Conservation (phyloP, 176 grass and related monocot genomes). For the Musa schizocarpa region DNA sequence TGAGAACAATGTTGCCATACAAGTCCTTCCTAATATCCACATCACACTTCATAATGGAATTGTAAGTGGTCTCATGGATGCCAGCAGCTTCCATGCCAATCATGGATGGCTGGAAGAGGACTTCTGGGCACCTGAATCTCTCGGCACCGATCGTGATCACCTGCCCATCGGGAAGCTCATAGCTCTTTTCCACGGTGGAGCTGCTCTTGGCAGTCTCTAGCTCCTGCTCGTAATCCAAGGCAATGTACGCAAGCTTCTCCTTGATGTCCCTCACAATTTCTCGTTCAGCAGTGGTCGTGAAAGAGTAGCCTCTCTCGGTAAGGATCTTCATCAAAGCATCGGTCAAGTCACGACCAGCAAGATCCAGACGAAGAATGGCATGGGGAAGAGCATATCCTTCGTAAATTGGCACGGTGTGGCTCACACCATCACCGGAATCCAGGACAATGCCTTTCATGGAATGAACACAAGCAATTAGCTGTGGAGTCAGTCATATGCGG, state of each 20-base stretch:
- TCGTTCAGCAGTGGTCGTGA: not conserved
- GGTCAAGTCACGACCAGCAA: not conserved
- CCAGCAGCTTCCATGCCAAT: not conserved
- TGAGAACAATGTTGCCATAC: too few species aligned
- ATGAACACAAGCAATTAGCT: not conserved
- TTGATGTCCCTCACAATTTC: too few species aligned
- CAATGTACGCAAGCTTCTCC: too few species aligned
- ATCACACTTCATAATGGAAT: too few species aligned
- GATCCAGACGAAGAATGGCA: too few species aligned
- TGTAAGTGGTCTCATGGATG: too few species aligned
- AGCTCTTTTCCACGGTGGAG: not conserved
- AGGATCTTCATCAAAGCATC: not conserved
- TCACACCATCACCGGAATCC: too few species aligned
- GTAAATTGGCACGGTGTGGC: not conserved
- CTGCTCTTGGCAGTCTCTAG: not conserved
- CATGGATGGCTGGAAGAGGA: not conserved
- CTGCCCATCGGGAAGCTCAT: not conserved
- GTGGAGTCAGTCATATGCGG: not conserved
- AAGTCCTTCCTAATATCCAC: too few species aligned
- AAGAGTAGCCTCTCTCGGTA: not conserved
- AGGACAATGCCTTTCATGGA: not conserved
- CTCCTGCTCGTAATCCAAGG: not conserved
- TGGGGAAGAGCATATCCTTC: too few species aligned
- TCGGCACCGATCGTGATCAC: too few species aligned
- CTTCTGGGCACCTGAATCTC: not conserved